Evolutionary conservation across 2,329 filamentous ascomycete genomes (phyloP).

Genomic region (Aspergillus piperis): DNA sequence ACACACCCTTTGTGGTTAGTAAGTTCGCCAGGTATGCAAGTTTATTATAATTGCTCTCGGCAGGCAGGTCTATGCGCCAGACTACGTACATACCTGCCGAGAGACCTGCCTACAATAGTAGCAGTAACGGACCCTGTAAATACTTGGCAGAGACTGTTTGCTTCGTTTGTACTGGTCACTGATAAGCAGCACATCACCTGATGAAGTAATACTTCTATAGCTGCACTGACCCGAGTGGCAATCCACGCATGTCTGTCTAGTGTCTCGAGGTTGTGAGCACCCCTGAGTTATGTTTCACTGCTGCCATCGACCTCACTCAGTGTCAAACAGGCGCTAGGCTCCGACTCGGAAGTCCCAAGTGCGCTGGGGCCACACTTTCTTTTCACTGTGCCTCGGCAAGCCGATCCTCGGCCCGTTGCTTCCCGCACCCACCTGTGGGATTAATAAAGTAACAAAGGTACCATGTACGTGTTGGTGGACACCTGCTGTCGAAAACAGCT

Average conservation of each 20-base stretch:
- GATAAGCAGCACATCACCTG: neutral
- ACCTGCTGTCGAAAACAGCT: neutral
- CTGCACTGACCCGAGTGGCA: too few species aligned
- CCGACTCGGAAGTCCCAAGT: neutral
- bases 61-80: too few species aligned
- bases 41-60: too few species aligned
- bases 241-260: neutral
- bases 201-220: neutral
- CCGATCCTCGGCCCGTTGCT: conserved; percentile 8
- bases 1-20: too few species aligned
- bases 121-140: too few species aligned
- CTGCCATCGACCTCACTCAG: neutral
- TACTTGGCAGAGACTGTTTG: neutral
- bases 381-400: conserved; percentile 4
- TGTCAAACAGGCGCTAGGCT: neutral
- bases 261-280: neutral
- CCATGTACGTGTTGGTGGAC: neutral
- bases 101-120: too few species aligned
- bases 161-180: neutral
- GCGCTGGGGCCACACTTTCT: neutral
- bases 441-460: neutral
- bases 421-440: neutral
- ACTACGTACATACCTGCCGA: too few species aligned
- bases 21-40: too few species aligned
- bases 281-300: neutral